phyloP scores from a whole-genome alignment of 1,284 basidiomycete genomes.

The Cutaneotrichosporon cavernicola region DNA sequence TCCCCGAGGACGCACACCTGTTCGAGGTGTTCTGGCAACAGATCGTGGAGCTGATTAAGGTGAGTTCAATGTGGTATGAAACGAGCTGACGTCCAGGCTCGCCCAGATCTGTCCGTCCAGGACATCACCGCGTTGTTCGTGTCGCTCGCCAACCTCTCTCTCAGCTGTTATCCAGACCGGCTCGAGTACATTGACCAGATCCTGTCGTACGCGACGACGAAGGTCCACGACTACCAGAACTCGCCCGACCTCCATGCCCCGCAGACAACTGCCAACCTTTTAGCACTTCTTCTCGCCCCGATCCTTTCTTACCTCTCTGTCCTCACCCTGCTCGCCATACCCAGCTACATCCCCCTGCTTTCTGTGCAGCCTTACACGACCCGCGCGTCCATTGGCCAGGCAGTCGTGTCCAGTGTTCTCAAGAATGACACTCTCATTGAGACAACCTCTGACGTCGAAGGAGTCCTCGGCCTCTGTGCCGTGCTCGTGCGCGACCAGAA shows the following conservation, averaged over 20 bases:
- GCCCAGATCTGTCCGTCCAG: slow-evolving; percentile 90
- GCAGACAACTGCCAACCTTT: slow-evolving; percentile 82
- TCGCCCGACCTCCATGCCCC: slow-evolving; percentile 83
- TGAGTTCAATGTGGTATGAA: slow-evolving; percentile 43
- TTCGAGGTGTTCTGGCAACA: slow-evolving; percentile 99
- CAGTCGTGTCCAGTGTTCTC: slow-evolving; percentile 83
- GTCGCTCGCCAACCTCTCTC: slow-evolving; percentile 84
- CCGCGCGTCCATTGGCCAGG: slow-evolving; percentile 82
- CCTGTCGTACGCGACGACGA: slow-evolving; percentile 77
- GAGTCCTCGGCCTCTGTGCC: slow-evolving; percentile 83
- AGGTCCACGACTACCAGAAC: slow-evolving; percentile 77
- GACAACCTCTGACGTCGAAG: slow-evolving; percentile 82
- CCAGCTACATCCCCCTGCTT: slow-evolving; percentile 78
- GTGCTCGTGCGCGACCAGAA: slow-evolving; percentile 86
- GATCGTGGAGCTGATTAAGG: slow-evolving; percentile 94
- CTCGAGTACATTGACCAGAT: slow-evolving; percentile 95
- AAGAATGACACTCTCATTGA: slow-evolving; percentile 94
- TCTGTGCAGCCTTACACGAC: slow-evolving; percentile 81
- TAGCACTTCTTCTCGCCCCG: slow-evolving; percentile 81
- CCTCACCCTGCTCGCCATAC: slow-evolving; percentile 86
- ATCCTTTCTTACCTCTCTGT: slow-evolving; percentile 93
- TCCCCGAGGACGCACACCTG: slow-evolving; percentile 84
- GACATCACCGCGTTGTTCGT: slow-evolving; percentile 92
- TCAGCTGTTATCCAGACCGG: slow-evolving; percentile 91
- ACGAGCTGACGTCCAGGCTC: slow-evolving; percentile 61